These are phyloP conservation scores for Aspergillus funiculosus DNA, from an alignment of 495 filamentous ascomycete genomes.

Conservation along the genomic window DNA sequence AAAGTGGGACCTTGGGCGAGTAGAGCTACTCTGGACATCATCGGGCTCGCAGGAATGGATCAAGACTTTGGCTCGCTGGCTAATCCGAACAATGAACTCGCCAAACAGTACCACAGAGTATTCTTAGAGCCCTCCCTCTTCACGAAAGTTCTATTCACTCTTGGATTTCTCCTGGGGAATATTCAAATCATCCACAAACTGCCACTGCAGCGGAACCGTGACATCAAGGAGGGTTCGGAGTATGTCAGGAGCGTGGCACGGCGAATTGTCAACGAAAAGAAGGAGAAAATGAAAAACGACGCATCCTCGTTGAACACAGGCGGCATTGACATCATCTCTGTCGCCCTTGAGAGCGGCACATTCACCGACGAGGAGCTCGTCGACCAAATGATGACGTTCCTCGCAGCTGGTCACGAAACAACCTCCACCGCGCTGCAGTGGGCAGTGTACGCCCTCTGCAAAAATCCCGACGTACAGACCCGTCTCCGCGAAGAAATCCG, in stretches of 20 bases:
- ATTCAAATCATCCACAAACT: constrained; percentile 36
- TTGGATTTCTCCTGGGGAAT: constrained; percentile 38
- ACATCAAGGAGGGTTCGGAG: constrained; percentile 47
- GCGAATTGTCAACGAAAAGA: constrained; percentile 63
- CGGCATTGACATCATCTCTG: constrained; percentile 74
- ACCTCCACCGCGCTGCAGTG: constrained; percentile 57
- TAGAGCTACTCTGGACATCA: constrained; percentile 80
- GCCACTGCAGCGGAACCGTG: constrained; percentile 62
- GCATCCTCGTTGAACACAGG: constrained; percentile 17
- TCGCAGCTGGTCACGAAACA: constrained; percentile 85
- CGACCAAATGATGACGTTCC: constrained; percentile 94
- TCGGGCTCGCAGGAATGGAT: constrained; percentile 79
- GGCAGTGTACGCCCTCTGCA: constrained; percentile 54
- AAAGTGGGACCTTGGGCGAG: constrained; percentile 61
- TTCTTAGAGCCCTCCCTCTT: constrained; percentile 20
- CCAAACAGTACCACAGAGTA: constrained; percentile 54
- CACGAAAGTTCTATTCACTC: constrained; percentile 32
- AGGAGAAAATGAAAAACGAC: constrained; percentile 52
- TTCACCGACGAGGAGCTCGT: constrained; percentile 77
- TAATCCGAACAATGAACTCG: constrained; percentile 58
- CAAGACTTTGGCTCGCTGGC: constrained; percentile 71
- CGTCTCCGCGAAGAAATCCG: constrained; percentile 58
- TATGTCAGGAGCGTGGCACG: constrained; percentile 58
- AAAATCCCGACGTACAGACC: constrained; percentile 51
- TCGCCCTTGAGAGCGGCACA: constrained; percentile 66